These are phyloP conservation scores for Cercospora nicotianae DNA, from an alignment of 2,329 filamentous ascomycete species.

Conservation along the genomic window DNA sequence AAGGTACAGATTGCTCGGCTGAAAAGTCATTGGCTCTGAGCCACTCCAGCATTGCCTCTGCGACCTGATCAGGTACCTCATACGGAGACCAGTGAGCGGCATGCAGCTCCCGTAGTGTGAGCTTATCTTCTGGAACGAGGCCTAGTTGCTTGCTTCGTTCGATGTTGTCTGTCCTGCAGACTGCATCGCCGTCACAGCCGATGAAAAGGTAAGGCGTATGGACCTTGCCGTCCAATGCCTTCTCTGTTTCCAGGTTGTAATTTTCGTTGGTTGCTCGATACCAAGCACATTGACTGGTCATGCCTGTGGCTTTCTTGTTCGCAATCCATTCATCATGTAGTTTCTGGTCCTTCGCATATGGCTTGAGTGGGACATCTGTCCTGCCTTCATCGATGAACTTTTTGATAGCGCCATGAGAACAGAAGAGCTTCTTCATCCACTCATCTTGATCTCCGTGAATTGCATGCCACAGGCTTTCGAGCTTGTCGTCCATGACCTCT, in stretches of 20 bases:
- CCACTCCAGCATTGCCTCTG: conserved; percentile 23
- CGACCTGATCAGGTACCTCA: conserved; percentile 33
- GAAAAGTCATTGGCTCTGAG: conserved; percentile 22
- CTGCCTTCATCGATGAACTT: conserved; percentile 26
- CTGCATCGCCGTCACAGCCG: conserved; percentile 32
- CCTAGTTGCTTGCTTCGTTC: conserved; percentile 24
- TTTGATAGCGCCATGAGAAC: conserved; percentile 40
- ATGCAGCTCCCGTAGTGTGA: conserved; percentile 23
- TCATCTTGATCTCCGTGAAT: conserved; percentile 27
- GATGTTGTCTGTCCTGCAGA: conserved; percentile 29
- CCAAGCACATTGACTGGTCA: conserved; percentile 41
- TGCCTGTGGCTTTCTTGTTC: conserved; percentile 35
- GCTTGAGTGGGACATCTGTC: conserved; percentile 34
- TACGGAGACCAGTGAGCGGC: conserved; percentile 34
- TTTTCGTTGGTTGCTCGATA: conserved; percentile 37
- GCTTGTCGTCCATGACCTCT: conserved; percentile 37
- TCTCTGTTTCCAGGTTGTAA: conserved; percentile 31
- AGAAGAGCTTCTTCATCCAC: conserved; percentile 42
- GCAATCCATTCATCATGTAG: conserved; percentile 41
- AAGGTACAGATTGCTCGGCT: conserved; percentile 9
- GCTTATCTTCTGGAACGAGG: conserved; percentile 24
- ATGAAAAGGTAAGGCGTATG: conserved; percentile 42
- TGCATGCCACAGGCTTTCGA: conserved; percentile 28
- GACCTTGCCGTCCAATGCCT: conserved; percentile 24
- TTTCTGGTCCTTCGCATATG: conserved; percentile 38